Evolutionary conservation across 140 eudicot species (phyloP).

Genomic region (Ambrosia hybrid): DNA sequence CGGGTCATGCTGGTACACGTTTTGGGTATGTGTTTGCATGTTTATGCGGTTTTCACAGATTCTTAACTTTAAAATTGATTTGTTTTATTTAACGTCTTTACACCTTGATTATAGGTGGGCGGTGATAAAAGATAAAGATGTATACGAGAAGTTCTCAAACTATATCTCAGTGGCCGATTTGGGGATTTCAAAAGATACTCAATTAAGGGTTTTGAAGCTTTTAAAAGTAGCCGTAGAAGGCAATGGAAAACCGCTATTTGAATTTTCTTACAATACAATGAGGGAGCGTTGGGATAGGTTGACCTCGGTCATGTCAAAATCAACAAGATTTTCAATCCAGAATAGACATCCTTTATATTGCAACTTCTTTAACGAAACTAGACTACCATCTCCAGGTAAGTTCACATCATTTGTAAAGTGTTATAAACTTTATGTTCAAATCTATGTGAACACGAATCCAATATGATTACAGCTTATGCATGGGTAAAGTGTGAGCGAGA

Average conservation of each 20-base stretch:
- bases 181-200: slow-evolving; percentile 57
- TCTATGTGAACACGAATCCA: background rate
- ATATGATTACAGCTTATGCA: slow-evolving; percentile 33
- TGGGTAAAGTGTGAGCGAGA: slow-evolving; percentile 33
- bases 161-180: slow-evolving; percentile 33
- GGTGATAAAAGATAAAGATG: slow-evolving; percentile 52
- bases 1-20: slow-evolving; percentile 62
- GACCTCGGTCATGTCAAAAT: background rate
- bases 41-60: background rate
- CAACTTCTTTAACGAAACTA: background rate
- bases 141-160: slow-evolving; percentile 33
- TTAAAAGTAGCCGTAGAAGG: slow-evolving; percentile 41
- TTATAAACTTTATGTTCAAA: background rate
- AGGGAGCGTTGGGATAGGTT: too few species aligned
- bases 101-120: slow-evolving; percentile 48
- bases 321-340: background rate
- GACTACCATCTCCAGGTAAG: background rate
- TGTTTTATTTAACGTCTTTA: background rate
- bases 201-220: slow-evolving; percentile 56
- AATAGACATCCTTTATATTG: background rate
- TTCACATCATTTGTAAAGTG: too few species aligned
- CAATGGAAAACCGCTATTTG: slow-evolving; percentile 43
- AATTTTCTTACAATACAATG: slow-evolving; percentile 8
- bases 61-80: background rate
- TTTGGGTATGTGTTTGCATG: slow-evolving; percentile 34